Base-by-base conservation (phyloP, 371 early-diverging fungal genomes). In the Mucor indicus region DNA sequence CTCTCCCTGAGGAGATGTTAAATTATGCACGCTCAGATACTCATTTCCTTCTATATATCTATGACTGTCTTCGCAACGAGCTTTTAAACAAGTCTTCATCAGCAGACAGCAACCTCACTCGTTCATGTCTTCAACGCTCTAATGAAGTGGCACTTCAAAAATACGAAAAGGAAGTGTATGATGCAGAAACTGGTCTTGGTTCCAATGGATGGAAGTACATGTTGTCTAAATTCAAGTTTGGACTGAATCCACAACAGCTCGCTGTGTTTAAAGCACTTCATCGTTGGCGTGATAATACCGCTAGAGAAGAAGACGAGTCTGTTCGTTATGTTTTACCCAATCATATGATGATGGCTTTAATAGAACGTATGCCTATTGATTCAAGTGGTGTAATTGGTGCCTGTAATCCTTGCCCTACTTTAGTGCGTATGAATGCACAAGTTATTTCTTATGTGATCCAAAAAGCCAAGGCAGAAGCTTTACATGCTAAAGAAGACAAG, bases 1-100 rank as follows among this genome's bases (percentile, higher is more conserved):
- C 99, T 1, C 55, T 98, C 20, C 89, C 96, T 0, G 64, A 65
- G 16, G 95, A 95, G 53, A 95, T 98, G 97, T 29, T 93, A 39
- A 65, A 68, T 21, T 98, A 98, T 64, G 99, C 99, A 7, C 84
- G 93, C 15, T 73, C 85, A 2, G 99, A 98, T 72, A 98, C 99
- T 8, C 98, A 98, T 57, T 98, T 89, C 57, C 78, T 98, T 22
- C 73, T 96, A 19, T 92, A 92, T 64, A 89, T 98, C 37, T 98
- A 84, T 64, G 96, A 97, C 67, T 67, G 83, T 16, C 83, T 98
- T 81, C 86, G 92, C 20, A 89, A 89, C 50, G 91, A 92, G 40
- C 67, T 96, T 5, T 33, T 90, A 37, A 56, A 65, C 23, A 67
- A 75, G 33, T 77, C 77, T 17, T 75, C 72, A 37, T 21, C 48